Percentiles rank a stretch among this genome's conserved stretches.
Conservation (phyloP, 2,329 filamentous ascomycete genomes). For the Talaromyces sp. region DNA sequence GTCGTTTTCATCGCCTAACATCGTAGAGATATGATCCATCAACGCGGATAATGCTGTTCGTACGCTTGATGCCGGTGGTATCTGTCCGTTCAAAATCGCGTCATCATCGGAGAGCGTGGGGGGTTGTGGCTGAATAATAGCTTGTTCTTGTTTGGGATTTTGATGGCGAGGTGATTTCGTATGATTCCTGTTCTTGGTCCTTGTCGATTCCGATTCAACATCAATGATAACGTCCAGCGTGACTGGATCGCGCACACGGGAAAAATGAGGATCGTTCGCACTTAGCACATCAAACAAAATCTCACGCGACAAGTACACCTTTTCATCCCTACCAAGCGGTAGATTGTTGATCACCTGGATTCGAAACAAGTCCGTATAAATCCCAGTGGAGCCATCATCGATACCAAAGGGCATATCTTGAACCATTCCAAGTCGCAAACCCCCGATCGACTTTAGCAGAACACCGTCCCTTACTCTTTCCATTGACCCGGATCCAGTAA, state of each 20-base stretch:
- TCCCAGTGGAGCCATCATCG: conserved; percentile 13
- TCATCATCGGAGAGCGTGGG: conserved; percentile 23
- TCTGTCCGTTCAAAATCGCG: conserved; percentile 18
- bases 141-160: conserved; percentile 20
- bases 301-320: conserved; percentile 71
- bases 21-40: conserved; percentile 48
- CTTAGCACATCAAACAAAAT: conserved; percentile 64
- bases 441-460: conserved; percentile 56
- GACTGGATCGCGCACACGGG: conserved; percentile 65
- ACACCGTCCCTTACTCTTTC: conserved; percentile 57
- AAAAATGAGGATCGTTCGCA: conserved; percentile 74
- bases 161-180: conserved; percentile 30
- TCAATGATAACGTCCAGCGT: conserved; percentile 71
- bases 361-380: conserved; percentile 36
- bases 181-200: conserved; percentile 18
- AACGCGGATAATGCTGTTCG: conserved; percentile 43
- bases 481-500: conserved; percentile 45
- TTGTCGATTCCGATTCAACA: conserved; percentile 31
- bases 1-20: conserved; percentile 32
- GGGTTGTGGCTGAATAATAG: conserved; percentile 20
- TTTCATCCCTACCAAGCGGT: conserved; percentile 79
- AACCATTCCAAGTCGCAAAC: conserved; percentile 50
- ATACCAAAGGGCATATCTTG: conserved; percentile 38
- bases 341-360: conserved; percentile 78
- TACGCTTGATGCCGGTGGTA: conserved; percentile 32